Evolutionary conservation across 2,329 filamentous ascomycete genomes (phyloP).

Genomic region (Alternaria sp.): DNA sequence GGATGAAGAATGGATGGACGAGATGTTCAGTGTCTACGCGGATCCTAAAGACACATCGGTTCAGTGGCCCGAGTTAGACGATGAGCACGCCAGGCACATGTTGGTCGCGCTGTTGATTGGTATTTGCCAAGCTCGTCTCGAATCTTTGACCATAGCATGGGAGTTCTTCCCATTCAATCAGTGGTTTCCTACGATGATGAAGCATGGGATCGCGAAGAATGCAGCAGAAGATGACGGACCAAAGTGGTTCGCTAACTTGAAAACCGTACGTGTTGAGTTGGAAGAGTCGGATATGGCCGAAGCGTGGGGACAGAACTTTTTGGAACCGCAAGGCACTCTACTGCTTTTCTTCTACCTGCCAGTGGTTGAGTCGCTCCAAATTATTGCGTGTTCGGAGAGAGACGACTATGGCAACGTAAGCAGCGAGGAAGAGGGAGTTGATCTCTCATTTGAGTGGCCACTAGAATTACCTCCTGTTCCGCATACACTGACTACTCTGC

Average conservation of each 20-base stretch:
- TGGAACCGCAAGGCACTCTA: not conserved
- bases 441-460: constrained; percentile 7
- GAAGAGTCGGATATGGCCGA: no score
- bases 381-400: not conserved
- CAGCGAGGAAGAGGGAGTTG: not conserved
- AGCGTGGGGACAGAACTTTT: no score
- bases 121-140: not conserved
- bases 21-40: not conserved
- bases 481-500: constrained; percentile 3
- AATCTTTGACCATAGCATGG: not conserved
- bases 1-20: not conserved
- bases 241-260: no score
- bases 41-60: not conserved
- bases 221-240: no score
- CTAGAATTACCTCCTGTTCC: not conserved
- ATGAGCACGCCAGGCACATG: not conserved
- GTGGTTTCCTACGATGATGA: no score
- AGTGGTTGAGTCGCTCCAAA: constrained; percentile 1
- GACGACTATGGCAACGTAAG: not conserved
- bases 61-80: not conserved
- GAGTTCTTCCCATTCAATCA: not conserved
- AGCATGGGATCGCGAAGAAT: no score
- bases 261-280: no score
- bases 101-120: not conserved
- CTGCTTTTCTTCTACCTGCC: constrained; percentile 5